Base-by-base conservation (phyloP, 73 alveolate species). In the Symbiodinium pilosum region DNA sequence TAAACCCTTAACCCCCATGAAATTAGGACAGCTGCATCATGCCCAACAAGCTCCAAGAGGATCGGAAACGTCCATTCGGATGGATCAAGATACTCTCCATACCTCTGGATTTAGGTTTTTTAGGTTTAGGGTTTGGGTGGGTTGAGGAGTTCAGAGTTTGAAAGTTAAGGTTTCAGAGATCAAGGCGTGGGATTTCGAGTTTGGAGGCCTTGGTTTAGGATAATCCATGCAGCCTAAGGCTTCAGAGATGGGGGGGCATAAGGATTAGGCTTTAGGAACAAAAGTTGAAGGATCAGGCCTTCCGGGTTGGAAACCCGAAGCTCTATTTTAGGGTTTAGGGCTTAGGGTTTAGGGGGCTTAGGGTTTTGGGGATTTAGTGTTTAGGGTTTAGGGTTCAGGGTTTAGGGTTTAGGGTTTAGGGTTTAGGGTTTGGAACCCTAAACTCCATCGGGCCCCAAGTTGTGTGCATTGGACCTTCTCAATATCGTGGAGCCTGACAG, bases 401-500 rank as follows among this genome's bases (percentile, higher is more conserved):
- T 64, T 64, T 64, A 24, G 77, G 59, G 59, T 56, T 56, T 56
- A 56, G 73, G 73, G 73, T 56, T 56, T 56, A 56, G 73, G 73
- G 73, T 56, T 56, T 20, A 56, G 73, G 73, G 73, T 47, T 47
- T 47, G 16, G 64, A 16, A 16, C n/a, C n/a, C n/a, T n/a, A n/a
- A n/a, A n/a, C n/a, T n/a, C n/a, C n/a, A n/a, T n/a, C n/a, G n/a
- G n/a, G n/a, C n/a, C n/a, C n/a, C n/a, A n/a, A n/a, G n/a, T n/a
- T n/a, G n/a, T n/a, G n/a, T n/a, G n/a, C n/a, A n/a, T n/a, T n/a
- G n/a, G n/a, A n/a, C n/a, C n/a, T n/a, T n/a, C n/a, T n/a, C n/a
- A n/a, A n/a, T n/a, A n/a, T n/a, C n/a, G n/a, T n/a, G n/a, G n/a
- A n/a, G n/a, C n/a, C n/a, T n/a, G n/a, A n/a, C n/a, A n/a, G n/a